These are phyloP conservation scores for Ordospora pajunii DNA, from an alignment of 371 early-diverging fungal species.

Conservation along the genomic window DNA sequence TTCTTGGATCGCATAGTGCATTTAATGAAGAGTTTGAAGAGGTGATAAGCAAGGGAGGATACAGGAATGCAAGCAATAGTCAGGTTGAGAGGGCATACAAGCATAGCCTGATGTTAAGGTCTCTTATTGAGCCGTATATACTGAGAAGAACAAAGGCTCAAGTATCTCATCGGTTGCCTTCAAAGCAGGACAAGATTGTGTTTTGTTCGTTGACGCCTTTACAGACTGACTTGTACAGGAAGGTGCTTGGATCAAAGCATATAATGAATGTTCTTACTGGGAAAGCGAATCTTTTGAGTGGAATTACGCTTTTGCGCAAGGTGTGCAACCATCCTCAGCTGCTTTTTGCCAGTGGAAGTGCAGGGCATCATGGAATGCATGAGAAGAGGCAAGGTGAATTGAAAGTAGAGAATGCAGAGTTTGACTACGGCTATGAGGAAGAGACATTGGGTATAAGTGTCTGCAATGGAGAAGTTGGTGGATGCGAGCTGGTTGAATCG, in stretches of 20 bases:
- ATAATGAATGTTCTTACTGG: conserved; percentile 71
- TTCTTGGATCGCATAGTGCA: conserved; percentile 74
- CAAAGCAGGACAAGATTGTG: conserved; percentile 79
- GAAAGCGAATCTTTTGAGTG: conserved; percentile 70
- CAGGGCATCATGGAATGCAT: not conserved
- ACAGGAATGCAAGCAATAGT: conserved; percentile 72
- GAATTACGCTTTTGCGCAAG: conserved; percentile 83
- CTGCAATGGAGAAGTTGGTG: conserved; percentile 77
- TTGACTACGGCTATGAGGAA: conserved; percentile 62
- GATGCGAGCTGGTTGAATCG: not conserved
- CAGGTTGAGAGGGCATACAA: conserved; percentile 81
- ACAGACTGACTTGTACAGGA: conserved; percentile 70
- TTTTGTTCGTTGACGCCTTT: conserved; percentile 74
- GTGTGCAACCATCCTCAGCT: conserved; percentile 87
- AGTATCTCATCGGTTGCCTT: conserved; percentile 76
- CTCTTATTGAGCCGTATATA: conserved; percentile 81
- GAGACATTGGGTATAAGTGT: conserved; percentile 49
- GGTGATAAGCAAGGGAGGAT: conserved; percentile 79
- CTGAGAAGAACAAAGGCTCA: conserved; percentile 81
- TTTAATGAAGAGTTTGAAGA: conserved; percentile 68
- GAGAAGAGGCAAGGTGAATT: conserved; percentile 26
- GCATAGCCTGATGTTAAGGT: conserved; percentile 75
- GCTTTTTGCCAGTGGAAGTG: not conserved
- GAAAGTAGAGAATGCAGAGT: conserved; percentile 35
- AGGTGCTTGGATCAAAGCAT: conserved; percentile 67